These are phyloP conservation scores for Psilocybe cubensis DNA, from an alignment of 768 basidiomycete species.

Conservation along the genomic window DNA sequence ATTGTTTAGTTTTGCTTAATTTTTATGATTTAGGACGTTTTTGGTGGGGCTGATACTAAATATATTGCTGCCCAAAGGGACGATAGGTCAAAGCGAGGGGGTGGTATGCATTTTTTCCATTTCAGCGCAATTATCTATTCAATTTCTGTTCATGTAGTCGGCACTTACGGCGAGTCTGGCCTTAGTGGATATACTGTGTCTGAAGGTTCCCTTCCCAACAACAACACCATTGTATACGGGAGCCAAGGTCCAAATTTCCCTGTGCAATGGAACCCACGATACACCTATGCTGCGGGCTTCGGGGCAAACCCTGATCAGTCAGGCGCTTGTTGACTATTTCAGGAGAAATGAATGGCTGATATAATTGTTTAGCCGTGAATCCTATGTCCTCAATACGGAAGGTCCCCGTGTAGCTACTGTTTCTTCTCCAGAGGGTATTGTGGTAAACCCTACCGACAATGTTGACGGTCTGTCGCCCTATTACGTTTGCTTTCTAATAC, in stretches of 20 bases:
- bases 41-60: slow-evolving; percentile 43
- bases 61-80: slow-evolving; percentile 36
- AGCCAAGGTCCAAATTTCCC: slow-evolving; percentile 48
- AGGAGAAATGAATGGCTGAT: background rate
- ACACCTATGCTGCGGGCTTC: slow-evolving; percentile 44
- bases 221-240: slow-evolving; percentile 40
- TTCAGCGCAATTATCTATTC: background rate
- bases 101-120: slow-evolving; percentile 18
- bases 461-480: slow-evolving; percentile 26
- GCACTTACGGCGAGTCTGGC: slow-evolving; percentile 41
- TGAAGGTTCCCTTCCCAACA: slow-evolving; percentile 39
- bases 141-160: slow-evolving; percentile 28
- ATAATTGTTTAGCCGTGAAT: slow-evolving; percentile 33
- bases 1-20: background rate
- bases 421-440: slow-evolving; percentile 22
- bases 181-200: slow-evolving; percentile 44
- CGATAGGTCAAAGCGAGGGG: slow-evolving; percentile 36
- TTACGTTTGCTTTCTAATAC: background rate
- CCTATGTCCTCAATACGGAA: slow-evolving; percentile 33
- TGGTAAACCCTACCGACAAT: slow-evolving; percentile 40
- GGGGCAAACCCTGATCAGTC: slow-evolving; percentile 47
- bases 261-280: slow-evolving; percentile 47
- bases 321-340: slow-evolving; percentile 13
- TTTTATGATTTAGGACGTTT: slow-evolving; percentile 37
- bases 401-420: slow-evolving; percentile 44